Percentiles rank a stretch among this genome's conserved stretches.
These are phyloP conservation scores for Durusdinium trenchii DNA, from an alignment of 73 alveolate genomes.

Conservation along the genomic window DNA sequence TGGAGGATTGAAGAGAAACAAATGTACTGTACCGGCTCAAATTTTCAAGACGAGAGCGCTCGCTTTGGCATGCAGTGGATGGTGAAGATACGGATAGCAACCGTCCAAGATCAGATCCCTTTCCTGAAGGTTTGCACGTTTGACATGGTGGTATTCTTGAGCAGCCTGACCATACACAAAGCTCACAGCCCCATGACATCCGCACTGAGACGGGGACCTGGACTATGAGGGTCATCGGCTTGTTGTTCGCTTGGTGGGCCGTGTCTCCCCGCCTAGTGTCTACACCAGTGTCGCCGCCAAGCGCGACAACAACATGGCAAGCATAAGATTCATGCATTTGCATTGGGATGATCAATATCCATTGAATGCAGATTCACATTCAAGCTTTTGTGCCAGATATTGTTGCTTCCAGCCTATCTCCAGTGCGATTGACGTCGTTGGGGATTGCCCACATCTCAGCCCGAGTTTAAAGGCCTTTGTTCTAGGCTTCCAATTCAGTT, in stretches of 20 bases:
- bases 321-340: not conserved
- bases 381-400: not conserved
- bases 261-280: slow-evolving; percentile 15
- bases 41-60: no score
- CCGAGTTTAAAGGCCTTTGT: no score
- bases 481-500: no score
- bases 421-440: slow-evolving; percentile 58
- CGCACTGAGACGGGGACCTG: slow-evolving; percentile 41
- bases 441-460: slow-evolving; percentile 7
- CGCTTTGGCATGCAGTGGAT: no score
- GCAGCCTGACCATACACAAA: no score
- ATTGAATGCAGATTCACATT: not conserved
- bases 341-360: not conserved
- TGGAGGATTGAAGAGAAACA: not conserved
- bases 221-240: slow-evolving; percentile 46
- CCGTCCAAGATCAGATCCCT: not conserved
- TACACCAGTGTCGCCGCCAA: not conserved
- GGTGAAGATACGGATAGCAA: no score
- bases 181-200: no score
- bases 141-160: no score
- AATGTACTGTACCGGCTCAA: no score
- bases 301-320: not conserved
- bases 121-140: not conserved
- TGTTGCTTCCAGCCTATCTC: slow-evolving; percentile 85
- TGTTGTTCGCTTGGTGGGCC: slow-evolving; percentile 62